Base-by-base conservation (phyloP, 805 yeast species). In the Ogataea siamensis region DNA sequence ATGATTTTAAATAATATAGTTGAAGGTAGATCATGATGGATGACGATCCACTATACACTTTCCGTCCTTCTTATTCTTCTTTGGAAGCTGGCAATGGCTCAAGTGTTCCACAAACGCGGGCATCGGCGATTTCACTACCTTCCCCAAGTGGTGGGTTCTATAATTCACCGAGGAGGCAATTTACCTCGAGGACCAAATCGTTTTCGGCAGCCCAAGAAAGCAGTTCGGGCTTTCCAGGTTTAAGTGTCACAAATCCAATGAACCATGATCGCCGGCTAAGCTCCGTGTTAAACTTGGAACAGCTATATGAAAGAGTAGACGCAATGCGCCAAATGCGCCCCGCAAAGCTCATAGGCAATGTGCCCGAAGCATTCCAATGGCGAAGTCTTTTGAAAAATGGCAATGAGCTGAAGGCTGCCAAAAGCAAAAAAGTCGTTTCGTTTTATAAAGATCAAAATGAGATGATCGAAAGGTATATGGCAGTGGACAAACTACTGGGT, bases 401-500 rank as follows among this genome's bases (percentile, higher is more conserved):
- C 0, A 49, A 46, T 1, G 50, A 49, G 23, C 35, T 66, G 20
- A 35, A 49, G 11, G 46, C 38, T 7, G 44, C 59, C 12, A 55
- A 55, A 31, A 60, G 51, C 15, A 55, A 46, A 27, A 39, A 47
- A 8, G 35, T 74, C 5, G 60, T 67, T 18, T 39, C 55, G 13
- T 83, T 63, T 56, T 84, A 85, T 58, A 57, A 59, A 28, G 54
- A 62, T 2, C 91, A 83, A 58, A 84, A 84, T 55, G 74, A 67
- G 28, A 54, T 78, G 36, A 75, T 83, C 36, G 73, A 70, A 16
- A 64, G 75, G 37, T 81, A 74, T 50, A 57, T 58, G 24, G 82
- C 75, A 41, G 76, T 84, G 17, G 94, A 84, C 54, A 64, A 67
- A 34, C 63, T 83, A 35, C 65, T 84, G 31, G 93, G 83, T 52